These are phyloP conservation scores for Pythium aquatile DNA, from an alignment of 352 stramenopile genomes.

Conservation along the genomic window DNA sequence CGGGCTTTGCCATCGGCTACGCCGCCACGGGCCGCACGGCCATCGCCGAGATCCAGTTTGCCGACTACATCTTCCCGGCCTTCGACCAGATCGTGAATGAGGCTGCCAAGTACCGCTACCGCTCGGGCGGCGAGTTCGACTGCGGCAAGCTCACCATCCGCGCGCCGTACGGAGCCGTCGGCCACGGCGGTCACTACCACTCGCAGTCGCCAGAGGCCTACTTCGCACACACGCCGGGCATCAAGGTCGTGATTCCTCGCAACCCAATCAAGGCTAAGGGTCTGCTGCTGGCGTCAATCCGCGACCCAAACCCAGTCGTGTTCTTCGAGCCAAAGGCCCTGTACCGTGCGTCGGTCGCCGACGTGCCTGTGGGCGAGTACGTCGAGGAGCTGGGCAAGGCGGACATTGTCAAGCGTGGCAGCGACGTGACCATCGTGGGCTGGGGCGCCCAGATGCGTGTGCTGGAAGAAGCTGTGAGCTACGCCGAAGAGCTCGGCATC, in stretches of 20 bases:
- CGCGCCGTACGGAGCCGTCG: conserved; percentile 94
- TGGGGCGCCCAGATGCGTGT: conserved; percentile 93
- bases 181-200: conserved; percentile 93
- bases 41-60: conserved; percentile 98
- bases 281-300: conserved; percentile 94
- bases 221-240: conserved; percentile 95
- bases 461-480: conserved; percentile 78
- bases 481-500: conserved; percentile 91
- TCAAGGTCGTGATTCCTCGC: conserved; percentile 97
- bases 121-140: conserved; percentile 97
- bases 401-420: conserved; percentile 91
- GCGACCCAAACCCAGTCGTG: conserved; percentile 96
- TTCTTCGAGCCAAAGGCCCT: conserved; percentile 99
- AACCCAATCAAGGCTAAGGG: conserved; percentile 95
- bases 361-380: conserved; percentile 96
- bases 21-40: conserved; percentile 93
- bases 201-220: conserved; percentile 97
- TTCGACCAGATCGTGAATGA: conserved; percentile 98
- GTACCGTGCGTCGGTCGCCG: conserved; percentile 95
- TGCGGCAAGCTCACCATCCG: conserved; percentile 96
- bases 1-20: conserved; percentile 97
- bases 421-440: conserved; percentile 95
- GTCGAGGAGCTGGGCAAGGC: conserved; percentile 92
- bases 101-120: conserved; percentile 97
- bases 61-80: conserved; percentile 98